These are phyloP conservation scores for Mycena belliarum DNA, from an alignment of 768 basidiomycete species.

Conservation along the genomic window DNA sequence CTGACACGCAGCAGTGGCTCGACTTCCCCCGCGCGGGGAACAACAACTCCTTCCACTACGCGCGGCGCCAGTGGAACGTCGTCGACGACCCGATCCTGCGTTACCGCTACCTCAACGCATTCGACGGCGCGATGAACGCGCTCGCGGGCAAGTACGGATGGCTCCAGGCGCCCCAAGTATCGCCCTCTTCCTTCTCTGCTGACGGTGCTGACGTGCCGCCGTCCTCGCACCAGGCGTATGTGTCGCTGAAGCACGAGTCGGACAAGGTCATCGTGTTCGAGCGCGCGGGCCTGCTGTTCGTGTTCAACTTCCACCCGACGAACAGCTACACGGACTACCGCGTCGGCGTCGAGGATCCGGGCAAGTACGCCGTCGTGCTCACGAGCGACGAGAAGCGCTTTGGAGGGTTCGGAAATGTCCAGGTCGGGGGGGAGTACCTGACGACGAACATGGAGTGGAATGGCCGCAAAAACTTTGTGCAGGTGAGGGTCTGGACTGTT, in stretches of 20 bases:
- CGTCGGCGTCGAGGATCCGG: slow-evolving; percentile 82
- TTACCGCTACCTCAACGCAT: slow-evolving; percentile 94
- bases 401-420: slow-evolving; percentile 87
- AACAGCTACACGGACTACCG: slow-evolving; percentile 92
- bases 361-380: slow-evolving; percentile 82
- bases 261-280: slow-evolving; percentile 96
- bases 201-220: slow-evolving; percentile 1
- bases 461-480: slow-evolving; percentile 84
- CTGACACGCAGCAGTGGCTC: slow-evolving; percentile 69
- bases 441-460: slow-evolving; percentile 93
- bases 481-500: slow-evolving; percentile 49
- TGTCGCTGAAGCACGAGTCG: slow-evolving; percentile 89
- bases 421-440: slow-evolving; percentile 60
- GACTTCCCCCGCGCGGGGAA: slow-evolving; percentile 98
- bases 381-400: slow-evolving; percentile 85
- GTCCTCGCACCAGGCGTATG: slow-evolving; percentile 63
- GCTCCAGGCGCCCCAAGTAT: slow-evolving; percentile 79
- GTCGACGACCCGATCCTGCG: slow-evolving; percentile 83
- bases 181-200: slow-evolving; percentile 17
- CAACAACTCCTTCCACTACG: slow-evolving; percentile 94
- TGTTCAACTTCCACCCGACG: slow-evolving; percentile 97
- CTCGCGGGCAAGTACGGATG: slow-evolving; percentile 80
- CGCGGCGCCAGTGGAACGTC: slow-evolving; percentile 95
- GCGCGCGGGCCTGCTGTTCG: slow-evolving; percentile 89
- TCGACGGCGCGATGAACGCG: slow-evolving; percentile 90